Conservation (phyloP, 2,329 filamentous ascomycete species). For the Fusarium buxicola region DNA sequence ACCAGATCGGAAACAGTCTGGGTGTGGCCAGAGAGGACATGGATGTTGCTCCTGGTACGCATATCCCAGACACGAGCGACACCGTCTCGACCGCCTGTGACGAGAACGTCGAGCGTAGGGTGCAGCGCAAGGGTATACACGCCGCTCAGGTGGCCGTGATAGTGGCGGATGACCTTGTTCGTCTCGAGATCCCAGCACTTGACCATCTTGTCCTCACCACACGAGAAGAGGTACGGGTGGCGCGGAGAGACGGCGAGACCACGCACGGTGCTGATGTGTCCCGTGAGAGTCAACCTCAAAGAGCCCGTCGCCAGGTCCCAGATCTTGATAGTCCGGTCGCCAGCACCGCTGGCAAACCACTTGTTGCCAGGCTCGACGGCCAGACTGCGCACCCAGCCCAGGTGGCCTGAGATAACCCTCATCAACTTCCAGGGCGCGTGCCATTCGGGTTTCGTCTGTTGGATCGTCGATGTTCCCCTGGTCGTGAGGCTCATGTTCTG, state of each 20-base stretch:
- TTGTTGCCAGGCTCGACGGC: conserved; percentile 96
- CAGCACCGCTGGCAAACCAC: conserved; percentile 96
- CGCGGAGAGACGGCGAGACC: conserved; percentile 92
- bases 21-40: conserved; percentile 91
- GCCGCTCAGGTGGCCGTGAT: conserved; percentile 95
- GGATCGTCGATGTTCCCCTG: conserved; percentile 46
- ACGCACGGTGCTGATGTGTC: conserved; percentile 92
- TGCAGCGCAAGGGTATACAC: conserved; percentile 96
- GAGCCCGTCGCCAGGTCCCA: conserved; percentile 94
- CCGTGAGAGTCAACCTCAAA: conserved; percentile 87
- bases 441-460: conserved; percentile 84
- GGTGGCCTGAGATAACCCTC: conserved; percentile 94
- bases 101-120: conserved; percentile 92
- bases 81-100: conserved; percentile 94
- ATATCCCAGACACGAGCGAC: conserved; percentile 98
- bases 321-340: conserved; percentile 97
- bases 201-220: conserved; percentile 99
- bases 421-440: conserved; percentile 98
- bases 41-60: conserved; percentile 94
- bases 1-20: conserved; percentile 89
- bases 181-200: conserved; percentile 99
- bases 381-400: conserved; percentile 92
- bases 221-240: conserved; percentile 97
- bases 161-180: conserved; percentile 99
- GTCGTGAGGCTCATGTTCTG: conserved; percentile 50